phyloP scores from a whole-genome alignment of 2,329 filamentous ascomycete species.

The Pseudogymnoascus sp. region DNA sequence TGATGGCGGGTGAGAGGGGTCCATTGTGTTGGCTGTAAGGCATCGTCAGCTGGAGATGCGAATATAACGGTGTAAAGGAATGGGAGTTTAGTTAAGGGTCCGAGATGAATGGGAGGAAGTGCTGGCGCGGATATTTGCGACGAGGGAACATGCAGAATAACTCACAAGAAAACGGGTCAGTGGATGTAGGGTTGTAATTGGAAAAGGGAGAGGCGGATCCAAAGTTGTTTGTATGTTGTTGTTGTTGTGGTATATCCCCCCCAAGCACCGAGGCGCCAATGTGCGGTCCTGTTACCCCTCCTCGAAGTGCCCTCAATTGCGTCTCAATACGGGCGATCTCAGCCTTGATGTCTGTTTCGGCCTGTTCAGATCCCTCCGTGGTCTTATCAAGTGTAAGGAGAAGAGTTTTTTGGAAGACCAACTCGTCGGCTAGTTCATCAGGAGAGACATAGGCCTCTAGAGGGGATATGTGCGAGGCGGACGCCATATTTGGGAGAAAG shows the following conservation, averaged over 20 bases:
- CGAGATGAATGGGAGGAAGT: not conserved
- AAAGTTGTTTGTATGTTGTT: not conserved
- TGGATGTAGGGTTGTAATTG: not conserved
- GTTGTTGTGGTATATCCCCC: not conserved
- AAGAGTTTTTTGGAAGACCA: constrained; percentile 29
- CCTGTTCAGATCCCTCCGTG: constrained; percentile 18
- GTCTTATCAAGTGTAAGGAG: constrained; percentile 34
- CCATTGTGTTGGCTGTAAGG: not conserved
- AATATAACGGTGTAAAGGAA: not conserved
- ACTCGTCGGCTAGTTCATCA: constrained; percentile 13
- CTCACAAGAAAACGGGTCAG: not conserved
- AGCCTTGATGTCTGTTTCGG: constrained; percentile 18
- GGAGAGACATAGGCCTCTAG: constrained; percentile 12
- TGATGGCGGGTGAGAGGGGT: not conserved
- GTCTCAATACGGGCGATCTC: constrained; percentile 19
- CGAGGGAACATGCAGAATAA: not conserved
- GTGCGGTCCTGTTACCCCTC: not conserved
- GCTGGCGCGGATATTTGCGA: not conserved
- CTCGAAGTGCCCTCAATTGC: constrained; percentile 5
- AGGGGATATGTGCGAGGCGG: not conserved
- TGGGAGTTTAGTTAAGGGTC: not conserved
- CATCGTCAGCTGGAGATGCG: not conserved
- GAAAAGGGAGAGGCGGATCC: not conserved
- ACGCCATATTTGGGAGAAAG: constrained; percentile 7
- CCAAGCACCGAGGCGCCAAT: not conserved